Conservation (phyloP, 805 yeast genomes). For the Sugiyamaella chiloensis region DNA sequence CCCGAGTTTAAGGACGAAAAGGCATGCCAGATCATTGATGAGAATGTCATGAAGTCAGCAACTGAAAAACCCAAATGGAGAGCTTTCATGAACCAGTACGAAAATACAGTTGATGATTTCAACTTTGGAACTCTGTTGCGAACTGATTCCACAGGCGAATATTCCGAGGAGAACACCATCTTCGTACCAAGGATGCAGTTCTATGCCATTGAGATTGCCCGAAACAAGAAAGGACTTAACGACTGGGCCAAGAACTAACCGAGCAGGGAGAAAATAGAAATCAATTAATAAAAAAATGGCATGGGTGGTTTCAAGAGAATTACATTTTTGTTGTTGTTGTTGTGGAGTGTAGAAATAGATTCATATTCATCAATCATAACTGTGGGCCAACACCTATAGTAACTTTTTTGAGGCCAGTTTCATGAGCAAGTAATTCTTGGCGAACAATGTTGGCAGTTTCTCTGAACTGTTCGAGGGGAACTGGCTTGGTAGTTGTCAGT, state of each 20-base stretch:
- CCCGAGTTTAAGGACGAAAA: constrained; percentile 75
- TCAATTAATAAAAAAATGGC: constrained; percentile 2
- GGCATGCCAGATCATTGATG: constrained; percentile 56
- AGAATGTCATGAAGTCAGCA: constrained; percentile 76
- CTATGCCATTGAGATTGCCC: constrained; percentile 88
- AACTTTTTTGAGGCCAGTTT: constrained; percentile 14
- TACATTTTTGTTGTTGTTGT: too few species aligned
- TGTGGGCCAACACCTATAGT: constrained; percentile 3
- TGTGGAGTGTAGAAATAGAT: too few species aligned
- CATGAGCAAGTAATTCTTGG: constrained; percentile 10
- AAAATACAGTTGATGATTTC: constrained; percentile 77
- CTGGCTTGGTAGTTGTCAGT: constrained; percentile 6
- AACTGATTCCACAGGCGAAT: constrained; percentile 66
- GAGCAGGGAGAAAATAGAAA: constrained; percentile 28
- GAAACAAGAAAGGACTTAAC: constrained; percentile 86
- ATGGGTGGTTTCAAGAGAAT: too few species aligned
- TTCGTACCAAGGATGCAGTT: constrained; percentile 92
- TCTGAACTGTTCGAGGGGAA: constrained; percentile 8
- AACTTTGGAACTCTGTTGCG: constrained; percentile 94
- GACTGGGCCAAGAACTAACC: constrained; percentile 87
- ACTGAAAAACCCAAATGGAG: constrained; percentile 90
- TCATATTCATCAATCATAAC: background rate
- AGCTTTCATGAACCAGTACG: constrained; percentile 75
- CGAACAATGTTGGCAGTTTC: constrained; percentile 7
- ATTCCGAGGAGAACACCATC: constrained; percentile 77